These are phyloP conservation scores for Aspergillus alliaceus DNA, from an alignment of 2,329 filamentous ascomycete genomes.

Conservation along the genomic window DNA sequence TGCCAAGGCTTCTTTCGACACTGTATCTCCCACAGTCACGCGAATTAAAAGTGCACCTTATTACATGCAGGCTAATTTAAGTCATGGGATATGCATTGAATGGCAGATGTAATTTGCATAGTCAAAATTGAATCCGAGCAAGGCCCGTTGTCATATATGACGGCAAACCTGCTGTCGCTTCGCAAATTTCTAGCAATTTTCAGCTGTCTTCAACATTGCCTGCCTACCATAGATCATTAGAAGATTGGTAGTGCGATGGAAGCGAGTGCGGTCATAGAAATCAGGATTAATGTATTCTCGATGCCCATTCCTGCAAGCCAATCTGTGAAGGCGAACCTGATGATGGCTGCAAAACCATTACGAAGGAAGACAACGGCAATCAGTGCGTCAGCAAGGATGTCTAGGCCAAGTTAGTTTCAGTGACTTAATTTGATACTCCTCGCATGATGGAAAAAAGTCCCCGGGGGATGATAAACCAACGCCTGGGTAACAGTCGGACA, in stretches of 20 bases:
- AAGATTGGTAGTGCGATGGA: slow-evolving; percentile 19
- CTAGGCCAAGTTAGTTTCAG: neutral
- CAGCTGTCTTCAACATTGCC: slow-evolving; percentile 16
- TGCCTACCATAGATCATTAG: slow-evolving; percentile 27
- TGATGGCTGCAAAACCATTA: slow-evolving; percentile 45
- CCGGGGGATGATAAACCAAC: neutral
- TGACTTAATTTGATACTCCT: neutral
- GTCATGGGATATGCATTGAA: too few relatives aligned
- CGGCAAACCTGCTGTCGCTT: neutral
- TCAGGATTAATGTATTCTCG: slow-evolving; percentile 21
- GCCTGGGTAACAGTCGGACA: slow-evolving; percentile 31
- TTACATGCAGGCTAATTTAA: too few relatives aligned
- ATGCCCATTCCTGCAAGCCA: slow-evolving; percentile 41
- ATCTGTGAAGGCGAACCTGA: slow-evolving; percentile 48
- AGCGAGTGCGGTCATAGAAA: slow-evolving; percentile 13
- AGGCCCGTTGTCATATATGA: too few relatives aligned
- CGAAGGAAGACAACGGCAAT: slow-evolving; percentile 48
- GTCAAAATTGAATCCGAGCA: too few relatives aligned
- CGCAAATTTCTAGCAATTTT: slow-evolving; percentile 13
- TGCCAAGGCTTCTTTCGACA: too few relatives aligned
- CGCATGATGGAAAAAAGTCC: too few relatives aligned
- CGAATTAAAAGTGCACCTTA: too few relatives aligned
- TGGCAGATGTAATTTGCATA: too few relatives aligned
- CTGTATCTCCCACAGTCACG: too few relatives aligned
- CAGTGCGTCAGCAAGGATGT: slow-evolving; percentile 51